These are phyloP conservation scores for Gyromitra esculenta DNA, from an alignment of 2,329 filamentous ascomycete genomes.

Conservation along the genomic window DNA sequence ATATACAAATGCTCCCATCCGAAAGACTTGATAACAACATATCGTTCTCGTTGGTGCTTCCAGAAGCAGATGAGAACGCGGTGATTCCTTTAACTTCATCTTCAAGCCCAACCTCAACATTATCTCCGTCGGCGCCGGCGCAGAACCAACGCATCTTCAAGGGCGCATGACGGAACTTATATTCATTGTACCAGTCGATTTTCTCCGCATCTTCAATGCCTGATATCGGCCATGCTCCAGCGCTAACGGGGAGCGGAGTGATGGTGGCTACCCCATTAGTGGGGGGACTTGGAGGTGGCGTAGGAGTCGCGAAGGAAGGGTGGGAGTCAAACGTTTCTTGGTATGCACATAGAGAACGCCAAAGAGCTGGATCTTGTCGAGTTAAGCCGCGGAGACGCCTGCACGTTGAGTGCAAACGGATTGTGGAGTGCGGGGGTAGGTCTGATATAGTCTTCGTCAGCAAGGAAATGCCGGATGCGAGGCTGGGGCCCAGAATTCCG, in stretches of 20 bases:
- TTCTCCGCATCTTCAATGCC: slow-evolving; percentile 48
- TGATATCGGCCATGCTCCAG: slow-evolving; percentile 43
- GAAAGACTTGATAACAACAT: slow-evolving; percentile 52
- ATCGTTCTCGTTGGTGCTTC: slow-evolving; percentile 21
- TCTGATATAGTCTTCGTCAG: slow-evolving; percentile 34
- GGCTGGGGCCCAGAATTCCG: neutral
- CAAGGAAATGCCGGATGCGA: neutral
- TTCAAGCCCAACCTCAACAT: slow-evolving; percentile 48
- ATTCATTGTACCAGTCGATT: slow-evolving; percentile 58
- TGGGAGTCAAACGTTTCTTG: slow-evolving; percentile 37
- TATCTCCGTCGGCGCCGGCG: slow-evolving; percentile 44
- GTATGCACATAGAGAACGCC: slow-evolving; percentile 50
- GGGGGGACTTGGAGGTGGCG: slow-evolving; percentile 29
- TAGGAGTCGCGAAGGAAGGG: slow-evolving; percentile 19
- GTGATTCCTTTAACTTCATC: slow-evolving; percentile 55
- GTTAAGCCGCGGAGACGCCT: slow-evolving; percentile 50
- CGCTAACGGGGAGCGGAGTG: neutral
- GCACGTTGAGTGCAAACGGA: slow-evolving; percentile 51
- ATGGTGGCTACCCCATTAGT: neutral
- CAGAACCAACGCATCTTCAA: slow-evolving; percentile 52
- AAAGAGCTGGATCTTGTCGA: slow-evolving; percentile 50
- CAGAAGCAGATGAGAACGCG: slow-evolving; percentile 48
- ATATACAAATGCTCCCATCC: slow-evolving; percentile 56
- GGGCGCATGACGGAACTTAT: slow-evolving; percentile 55
- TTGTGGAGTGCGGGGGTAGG: slow-evolving; percentile 49